Base-by-base conservation (phyloP, 176 grass and related monocot species). In the Oropetium thomaeum region DNA sequence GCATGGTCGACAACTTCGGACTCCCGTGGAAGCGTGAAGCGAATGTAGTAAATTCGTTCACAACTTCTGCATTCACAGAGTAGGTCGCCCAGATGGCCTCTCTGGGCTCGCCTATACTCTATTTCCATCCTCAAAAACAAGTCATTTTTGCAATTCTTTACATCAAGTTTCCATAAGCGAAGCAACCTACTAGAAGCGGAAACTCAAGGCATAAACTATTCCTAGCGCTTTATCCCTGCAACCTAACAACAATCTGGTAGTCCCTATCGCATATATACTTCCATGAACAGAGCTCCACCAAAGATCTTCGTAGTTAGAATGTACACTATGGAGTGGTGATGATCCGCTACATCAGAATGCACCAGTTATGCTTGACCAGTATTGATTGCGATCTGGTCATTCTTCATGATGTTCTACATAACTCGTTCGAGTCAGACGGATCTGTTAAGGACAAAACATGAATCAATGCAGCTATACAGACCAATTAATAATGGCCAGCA, bases 1-100 rank as follows among this genome's bases (percentile, higher is more conserved):
- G 77, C 84, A 81, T 93, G 83, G 48, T 82, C 84, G 62, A 87
- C 60, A 89, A 81, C 77, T 82, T 84, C 83, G 79, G 75, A 25
- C 11, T n/a, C 74, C 81, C 58, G 77, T 69, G 81, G 75, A 89
- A 81, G 86, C 48, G 80, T 84, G 86, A 89, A 71, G 76, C 38
- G 12, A 33, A 76, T 81, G 77, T 71, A 81, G 77, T 71, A 81
- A 77, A 81, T 85, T 71, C 82, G 77, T 71, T 70, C 82, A 81
- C 87, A 85, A 88, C 75, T 70, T 75, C 75, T 54, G 35, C 55
- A 38, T 37, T 54, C 76, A 40, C 5, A 69, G 75, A 67, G 86
- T 80, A 88, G 86, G 86, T 84, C 75, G 44, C 75, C 80, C 75
- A 79, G 65, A 75, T 84, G 62, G 0, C 16, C 35, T 74, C 25